These are phyloP conservation scores for Heliosperma pusillum DNA, from an alignment of 148 eudicot genomes.

Conservation along the genomic window DNA sequence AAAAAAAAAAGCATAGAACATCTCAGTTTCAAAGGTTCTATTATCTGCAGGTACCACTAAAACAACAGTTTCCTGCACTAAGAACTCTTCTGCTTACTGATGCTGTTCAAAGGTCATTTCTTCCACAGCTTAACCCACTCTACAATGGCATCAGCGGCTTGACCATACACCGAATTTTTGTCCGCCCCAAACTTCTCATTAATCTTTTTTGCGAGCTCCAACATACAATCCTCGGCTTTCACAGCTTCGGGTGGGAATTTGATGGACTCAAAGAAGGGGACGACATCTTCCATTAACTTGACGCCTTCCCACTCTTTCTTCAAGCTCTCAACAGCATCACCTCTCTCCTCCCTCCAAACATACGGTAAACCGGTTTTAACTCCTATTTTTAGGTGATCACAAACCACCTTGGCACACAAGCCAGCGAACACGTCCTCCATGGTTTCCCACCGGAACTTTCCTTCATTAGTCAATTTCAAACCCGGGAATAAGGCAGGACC, in stretches of 20 bases:
- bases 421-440: slow-evolving; percentile 86
- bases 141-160: slow-evolving; percentile 74
- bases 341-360: slow-evolving; percentile 84
- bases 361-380: slow-evolving; percentile 87
- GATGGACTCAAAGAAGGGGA: slow-evolving; percentile 70
- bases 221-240: slow-evolving; percentile 67
- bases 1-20: too few species aligned
- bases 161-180: slow-evolving; percentile 48
- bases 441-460: slow-evolving; percentile 88
- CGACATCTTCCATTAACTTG: slow-evolving; percentile 80
- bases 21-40: not conserved
- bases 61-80: slow-evolving; percentile 5
- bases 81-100: not conserved
- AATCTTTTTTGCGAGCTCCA: slow-evolving; percentile 64
- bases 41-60: not conserved
- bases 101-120: slow-evolving; percentile 25
- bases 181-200: slow-evolving; percentile 50
- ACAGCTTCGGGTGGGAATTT: slow-evolving; percentile 48
- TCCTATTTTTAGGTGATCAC: slow-evolving; percentile 69
- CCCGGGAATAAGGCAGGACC: slow-evolving; percentile 88
- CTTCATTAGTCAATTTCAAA: slow-evolving; percentile 66
- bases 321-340: slow-evolving; percentile 65
- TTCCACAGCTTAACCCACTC: slow-evolving; percentile 87
- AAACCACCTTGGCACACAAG: slow-evolving; percentile 67
- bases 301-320: slow-evolving; percentile 93